A percentile compares a stretch with the other conserved stretches of the same genome.
phyloP scores from a whole-genome alignment of 2,329 filamentous ascomycete genomes.

The Teratosphaeria pseudoeucalypti region DNA sequence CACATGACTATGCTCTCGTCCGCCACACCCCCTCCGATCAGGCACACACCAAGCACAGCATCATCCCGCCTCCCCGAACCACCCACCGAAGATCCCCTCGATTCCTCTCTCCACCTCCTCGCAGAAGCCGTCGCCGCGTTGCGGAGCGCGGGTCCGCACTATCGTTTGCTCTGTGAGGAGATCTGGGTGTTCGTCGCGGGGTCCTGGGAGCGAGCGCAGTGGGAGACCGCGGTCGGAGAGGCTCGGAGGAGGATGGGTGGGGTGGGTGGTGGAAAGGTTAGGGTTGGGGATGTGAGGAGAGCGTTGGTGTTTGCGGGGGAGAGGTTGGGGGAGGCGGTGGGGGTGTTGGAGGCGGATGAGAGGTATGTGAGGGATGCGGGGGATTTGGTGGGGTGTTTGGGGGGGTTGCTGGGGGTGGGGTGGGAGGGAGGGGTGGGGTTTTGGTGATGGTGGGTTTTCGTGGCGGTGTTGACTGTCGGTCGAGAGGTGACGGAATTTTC shows the following conservation, averaged over 20 bases:
- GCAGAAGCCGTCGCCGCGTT: constrained; percentile 8
- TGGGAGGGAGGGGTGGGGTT: background rate
- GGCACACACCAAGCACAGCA: too few species aligned
- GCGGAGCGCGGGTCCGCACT: constrained; percentile 7
- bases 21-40: too few species aligned
- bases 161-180: constrained; percentile 3
- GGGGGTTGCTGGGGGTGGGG: constrained; percentile 1
- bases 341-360: constrained; percentile 4
- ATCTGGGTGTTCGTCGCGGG: constrained; percentile 13
- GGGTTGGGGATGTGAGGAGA: background rate
- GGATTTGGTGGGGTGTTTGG: constrained; percentile 5
- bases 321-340: background rate
- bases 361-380: constrained; percentile 6
- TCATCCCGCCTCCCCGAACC: too few species aligned
- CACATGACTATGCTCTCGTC: background rate
- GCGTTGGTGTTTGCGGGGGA: background rate
- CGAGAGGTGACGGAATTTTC: too few species aligned
- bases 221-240: constrained; percentile 5
- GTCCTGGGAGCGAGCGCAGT: constrained; percentile 4
- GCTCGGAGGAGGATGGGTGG: constrained; percentile 1
- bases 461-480: background rate
- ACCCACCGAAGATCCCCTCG: constrained; percentile 1
- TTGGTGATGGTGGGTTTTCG: background rate
- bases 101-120: constrained; percentile 6
- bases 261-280: too few species aligned